Percentiles rank a stretch among this genome's conserved stretches.
Conservation (phyloP, 371 early-diverging fungal genomes). For the Rhizopus delemar region DNA sequence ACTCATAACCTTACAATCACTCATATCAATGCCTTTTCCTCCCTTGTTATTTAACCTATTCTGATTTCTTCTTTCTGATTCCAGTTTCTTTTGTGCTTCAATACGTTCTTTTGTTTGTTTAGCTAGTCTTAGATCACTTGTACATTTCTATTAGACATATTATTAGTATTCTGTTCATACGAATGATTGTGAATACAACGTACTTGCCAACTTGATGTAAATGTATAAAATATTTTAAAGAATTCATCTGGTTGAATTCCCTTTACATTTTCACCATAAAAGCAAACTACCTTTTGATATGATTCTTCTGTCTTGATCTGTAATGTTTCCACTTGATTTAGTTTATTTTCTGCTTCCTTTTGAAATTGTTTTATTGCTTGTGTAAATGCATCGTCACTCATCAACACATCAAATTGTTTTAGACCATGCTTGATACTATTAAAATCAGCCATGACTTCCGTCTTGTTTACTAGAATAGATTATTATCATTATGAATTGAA, state of each 20-base stretch:
- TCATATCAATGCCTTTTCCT: constrained; percentile 51
- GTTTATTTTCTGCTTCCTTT: constrained; percentile 33
- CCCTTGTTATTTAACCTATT: constrained; percentile 16
- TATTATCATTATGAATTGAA: constrained; percentile 1
- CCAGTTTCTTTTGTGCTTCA: constrained; percentile 43
- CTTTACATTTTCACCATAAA: constrained; percentile 79
- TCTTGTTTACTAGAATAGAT: constrained; percentile 36
- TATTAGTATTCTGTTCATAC: neutral
- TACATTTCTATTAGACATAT: constrained; percentile 22
- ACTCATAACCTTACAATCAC: constrained; percentile 27
- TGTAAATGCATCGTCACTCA: constrained; percentile 20
- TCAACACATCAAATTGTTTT: constrained; percentile 41
- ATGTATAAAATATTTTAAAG: constrained; percentile 79
- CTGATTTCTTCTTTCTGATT: constrained; percentile 46
- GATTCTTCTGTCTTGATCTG: constrained; percentile 49
- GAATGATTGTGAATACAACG: constrained; percentile 6
- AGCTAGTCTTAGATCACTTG: constrained; percentile 25
- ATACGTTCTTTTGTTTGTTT: constrained; percentile 41
- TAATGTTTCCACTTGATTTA: constrained; percentile 38
- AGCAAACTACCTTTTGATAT: constrained; percentile 27
- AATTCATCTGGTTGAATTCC: constrained; percentile 82
- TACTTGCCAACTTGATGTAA: constrained; percentile 30
- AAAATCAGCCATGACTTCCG: constrained; percentile 45
- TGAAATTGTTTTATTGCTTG: constrained; percentile 52
- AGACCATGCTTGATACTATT: constrained; percentile 49